Evolutionary conservation across 2,329 filamentous ascomycete species (phyloP).

Genomic region (Nothopassalora personata): DNA sequence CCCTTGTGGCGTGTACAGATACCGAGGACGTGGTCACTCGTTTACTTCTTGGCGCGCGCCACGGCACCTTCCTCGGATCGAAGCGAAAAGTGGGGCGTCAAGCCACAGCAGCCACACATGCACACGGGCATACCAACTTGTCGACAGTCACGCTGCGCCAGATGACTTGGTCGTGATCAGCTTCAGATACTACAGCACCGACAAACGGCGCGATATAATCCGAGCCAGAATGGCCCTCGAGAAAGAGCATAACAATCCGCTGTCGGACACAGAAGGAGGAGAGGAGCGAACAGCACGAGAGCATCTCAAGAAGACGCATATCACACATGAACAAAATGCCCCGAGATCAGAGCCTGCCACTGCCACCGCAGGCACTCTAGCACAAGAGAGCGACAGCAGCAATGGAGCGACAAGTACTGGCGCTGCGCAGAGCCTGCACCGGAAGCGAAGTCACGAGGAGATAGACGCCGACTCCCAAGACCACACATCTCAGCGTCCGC

Average conservation of each 20-base stretch:
- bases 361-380: background rate
- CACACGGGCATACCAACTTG: background rate
- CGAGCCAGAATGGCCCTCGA: conserved; percentile 24
- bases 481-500: conserved; percentile 32
- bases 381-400: conserved; percentile 15
- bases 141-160: background rate
- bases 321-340: conserved; percentile 34
- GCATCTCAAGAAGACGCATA: conserved; percentile 58
- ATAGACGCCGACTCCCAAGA: conserved; percentile 36
- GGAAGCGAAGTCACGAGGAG: conserved; percentile 45
- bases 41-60: background rate
- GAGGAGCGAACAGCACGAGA: conserved; percentile 54
- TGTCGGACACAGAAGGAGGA: conserved; percentile 42
- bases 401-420: conserved; percentile 3
- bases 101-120: background rate
- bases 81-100: background rate
- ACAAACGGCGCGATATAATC: background rate
- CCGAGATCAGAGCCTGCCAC: background rate
- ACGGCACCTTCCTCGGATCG: background rate
- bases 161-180: background rate
- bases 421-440: conserved; percentile 28
- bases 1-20: background rate
- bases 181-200: background rate
- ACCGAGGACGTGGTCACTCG: background rate
- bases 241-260: conserved; percentile 15